Evolutionary conservation across 2,329 filamentous ascomycete genomes (phyloP).

Genomic region (Triangularia setosa): DNA sequence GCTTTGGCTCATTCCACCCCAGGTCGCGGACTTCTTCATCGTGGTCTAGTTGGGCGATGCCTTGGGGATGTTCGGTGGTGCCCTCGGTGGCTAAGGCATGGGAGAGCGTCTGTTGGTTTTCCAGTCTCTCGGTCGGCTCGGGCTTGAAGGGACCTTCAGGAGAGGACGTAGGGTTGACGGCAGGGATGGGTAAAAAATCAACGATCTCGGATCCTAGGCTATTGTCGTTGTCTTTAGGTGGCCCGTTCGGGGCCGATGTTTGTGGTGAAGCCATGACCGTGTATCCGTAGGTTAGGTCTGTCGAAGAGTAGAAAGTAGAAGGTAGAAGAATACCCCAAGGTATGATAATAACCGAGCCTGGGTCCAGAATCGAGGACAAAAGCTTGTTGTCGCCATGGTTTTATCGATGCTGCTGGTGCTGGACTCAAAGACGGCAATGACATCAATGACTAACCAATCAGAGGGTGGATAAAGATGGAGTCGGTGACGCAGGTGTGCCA

Average conservation of each 20-base stretch:
- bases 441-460: constrained; percentile 1
- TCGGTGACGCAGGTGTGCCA: neutral
- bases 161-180: constrained; percentile 28
- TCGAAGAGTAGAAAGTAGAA: neutral
- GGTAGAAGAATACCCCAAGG: neutral
- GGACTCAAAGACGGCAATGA: neutral
- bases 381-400: neutral
- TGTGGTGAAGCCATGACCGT: constrained; percentile 13
- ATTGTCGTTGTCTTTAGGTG: constrained; percentile 12
- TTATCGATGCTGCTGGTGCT: neutral
- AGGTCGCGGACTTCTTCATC: constrained; percentile 58
- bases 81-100: constrained; percentile 40
- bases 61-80: constrained; percentile 39
- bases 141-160: constrained; percentile 25
- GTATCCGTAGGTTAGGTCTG: neutral
- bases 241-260: constrained; percentile 1
- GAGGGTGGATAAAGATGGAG: neutral
- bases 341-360: neutral
- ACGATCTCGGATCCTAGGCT: constrained; percentile 25
- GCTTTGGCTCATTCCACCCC: constrained; percentile 63
- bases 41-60: constrained; percentile 44
- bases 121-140: constrained; percentile 17
- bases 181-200: constrained; percentile 34
- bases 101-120: constrained; percentile 34
- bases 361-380: neutral